These are phyloP conservation scores for Thermoascus crustaceus DNA, from an alignment of 2,329 filamentous ascomycete species.

Conservation along the genomic window DNA sequence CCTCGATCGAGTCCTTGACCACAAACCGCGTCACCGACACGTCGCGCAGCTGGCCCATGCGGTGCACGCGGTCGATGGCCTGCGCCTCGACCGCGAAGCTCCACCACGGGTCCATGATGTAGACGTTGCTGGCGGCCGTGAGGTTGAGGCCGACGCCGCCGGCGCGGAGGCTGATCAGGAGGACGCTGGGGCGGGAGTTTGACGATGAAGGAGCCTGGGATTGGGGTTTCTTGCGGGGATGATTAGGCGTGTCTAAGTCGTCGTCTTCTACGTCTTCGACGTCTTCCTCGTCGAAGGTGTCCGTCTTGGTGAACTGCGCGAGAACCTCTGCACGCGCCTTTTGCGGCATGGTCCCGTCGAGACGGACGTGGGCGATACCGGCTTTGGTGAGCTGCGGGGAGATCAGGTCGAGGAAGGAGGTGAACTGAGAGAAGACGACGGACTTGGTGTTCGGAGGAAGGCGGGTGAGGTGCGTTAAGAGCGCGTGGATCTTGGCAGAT, in stretches of 20 bases:
- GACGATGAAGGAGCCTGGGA: constrained; percentile 9
- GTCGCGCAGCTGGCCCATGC: constrained; percentile 85
- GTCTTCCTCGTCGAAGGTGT: constrained; percentile 28
- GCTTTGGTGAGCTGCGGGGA: constrained; percentile 66
- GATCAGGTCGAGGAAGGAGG: constrained; percentile 87
- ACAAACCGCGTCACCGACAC: constrained; percentile 85
- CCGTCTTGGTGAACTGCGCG: constrained; percentile 54
- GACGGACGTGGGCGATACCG: constrained; percentile 71
- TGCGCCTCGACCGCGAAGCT: constrained; percentile 94
- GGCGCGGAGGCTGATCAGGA: constrained; percentile 77
- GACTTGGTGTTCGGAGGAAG: constrained; percentile 70
- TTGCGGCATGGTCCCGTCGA: constrained; percentile 86
- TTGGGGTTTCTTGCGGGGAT: constrained; percentile 2
- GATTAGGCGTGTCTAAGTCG: not conserved
- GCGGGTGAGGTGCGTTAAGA: constrained; percentile 65
- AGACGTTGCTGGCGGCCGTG: constrained; percentile 80
- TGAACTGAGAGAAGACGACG: constrained; percentile 96
- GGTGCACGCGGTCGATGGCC: constrained; percentile 93
- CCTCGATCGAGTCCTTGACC: constrained; percentile 83
- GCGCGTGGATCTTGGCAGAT: constrained; percentile 78
- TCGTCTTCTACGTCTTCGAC: constrained; percentile 26
- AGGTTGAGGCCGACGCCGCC: constrained; percentile 92
- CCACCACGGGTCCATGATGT: constrained; percentile 99
- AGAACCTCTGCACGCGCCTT: constrained; percentile 74
- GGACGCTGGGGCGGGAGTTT: constrained; percentile 40